Percentiles rank a stretch among this genome's conserved stretches.
Evolutionary conservation across 2,329 filamentous ascomycete genomes (phyloP).

Genomic region (Colletotrichum sp.): DNA sequence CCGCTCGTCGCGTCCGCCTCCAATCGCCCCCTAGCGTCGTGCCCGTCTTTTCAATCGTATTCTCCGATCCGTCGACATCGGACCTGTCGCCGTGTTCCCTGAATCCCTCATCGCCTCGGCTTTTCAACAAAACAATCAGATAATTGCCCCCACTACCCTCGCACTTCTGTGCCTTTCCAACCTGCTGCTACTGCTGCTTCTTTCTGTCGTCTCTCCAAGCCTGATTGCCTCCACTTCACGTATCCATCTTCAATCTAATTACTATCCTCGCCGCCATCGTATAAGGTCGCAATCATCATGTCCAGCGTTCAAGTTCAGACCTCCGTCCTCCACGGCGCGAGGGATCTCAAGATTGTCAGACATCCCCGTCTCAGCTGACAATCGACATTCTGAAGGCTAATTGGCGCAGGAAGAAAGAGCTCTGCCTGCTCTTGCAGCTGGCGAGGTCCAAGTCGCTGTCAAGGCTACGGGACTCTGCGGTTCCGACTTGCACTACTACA

Average conservation of each 20-base stretch:
- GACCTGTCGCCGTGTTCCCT: background rate
- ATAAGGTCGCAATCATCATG: constrained; percentile 3
- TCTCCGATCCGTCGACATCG: constrained; percentile 8
- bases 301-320: constrained; percentile 41
- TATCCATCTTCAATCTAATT: background rate
- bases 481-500: constrained; percentile 71
- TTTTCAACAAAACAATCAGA: background rate
- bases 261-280: background rate
- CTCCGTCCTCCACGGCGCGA: constrained; percentile 59
- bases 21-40: background rate
- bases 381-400: constrained; percentile 4
- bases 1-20: background rate
- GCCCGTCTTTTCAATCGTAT: background rate
- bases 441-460: constrained; percentile 66
- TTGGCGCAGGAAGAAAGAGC: constrained; percentile 55
- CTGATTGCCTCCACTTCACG: background rate
- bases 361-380: background rate
- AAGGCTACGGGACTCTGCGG: constrained; percentile 70
- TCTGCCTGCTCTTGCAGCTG: constrained; percentile 56
- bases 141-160: background rate
- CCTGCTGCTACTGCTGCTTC: background rate
- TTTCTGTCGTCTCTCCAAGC: background rate
- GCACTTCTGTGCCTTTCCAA: background rate
- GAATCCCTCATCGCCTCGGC: background rate
- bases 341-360: constrained; percentile 55